phyloP scores from a whole-genome alignment of 148 eudicot genomes.

The Salicornia ramosissima region DNA sequence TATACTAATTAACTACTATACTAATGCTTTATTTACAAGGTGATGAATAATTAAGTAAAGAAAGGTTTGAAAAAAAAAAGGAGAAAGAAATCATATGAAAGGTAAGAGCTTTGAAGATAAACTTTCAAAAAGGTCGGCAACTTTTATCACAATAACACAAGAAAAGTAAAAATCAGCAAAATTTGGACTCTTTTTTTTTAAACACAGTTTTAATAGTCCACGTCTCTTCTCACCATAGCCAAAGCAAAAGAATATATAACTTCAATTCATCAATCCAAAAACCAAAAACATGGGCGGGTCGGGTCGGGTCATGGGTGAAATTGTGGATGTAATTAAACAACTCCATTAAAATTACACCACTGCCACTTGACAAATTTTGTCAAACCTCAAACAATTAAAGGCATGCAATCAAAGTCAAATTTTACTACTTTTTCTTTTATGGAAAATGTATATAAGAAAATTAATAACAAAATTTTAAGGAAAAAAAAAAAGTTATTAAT shows the following conservation, averaged over 20 bases:
- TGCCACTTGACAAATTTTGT: conserved; percentile 24
- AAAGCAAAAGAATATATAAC: neutral
- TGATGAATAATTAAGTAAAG: neutral
- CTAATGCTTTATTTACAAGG: neutral
- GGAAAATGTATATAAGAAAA: too few relatives aligned
- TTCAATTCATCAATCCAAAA: conserved; percentile 8
- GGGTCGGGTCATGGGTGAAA: too few relatives aligned
- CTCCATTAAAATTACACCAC: conserved; percentile 5
- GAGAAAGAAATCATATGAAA: neutral
- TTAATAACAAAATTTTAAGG: too few relatives aligned
- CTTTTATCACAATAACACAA: conserved; percentile 7
- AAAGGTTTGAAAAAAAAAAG: too few relatives aligned
- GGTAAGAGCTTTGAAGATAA: neutral
- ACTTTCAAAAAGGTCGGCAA: conserved; percentile 19
- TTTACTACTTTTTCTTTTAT: too few relatives aligned
- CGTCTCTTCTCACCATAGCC: conserved; percentile 20
- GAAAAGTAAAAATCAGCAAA: conserved; percentile 6
- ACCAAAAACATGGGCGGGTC: too few relatives aligned
- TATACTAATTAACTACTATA: too few relatives aligned
- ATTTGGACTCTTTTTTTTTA: conserved; percentile 3
- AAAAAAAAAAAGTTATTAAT: too few relatives aligned
- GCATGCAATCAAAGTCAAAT: conserved; percentile 20
- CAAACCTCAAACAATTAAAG: neutral
- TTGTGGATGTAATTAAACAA: neutral
- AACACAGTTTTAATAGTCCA: conserved; percentile 12